A percentile compares a stretch with the other conserved stretches of the same genome.
Conservation (phyloP, 768 basidiomycete genomes). For the Austroboletus eburneus region DNA sequence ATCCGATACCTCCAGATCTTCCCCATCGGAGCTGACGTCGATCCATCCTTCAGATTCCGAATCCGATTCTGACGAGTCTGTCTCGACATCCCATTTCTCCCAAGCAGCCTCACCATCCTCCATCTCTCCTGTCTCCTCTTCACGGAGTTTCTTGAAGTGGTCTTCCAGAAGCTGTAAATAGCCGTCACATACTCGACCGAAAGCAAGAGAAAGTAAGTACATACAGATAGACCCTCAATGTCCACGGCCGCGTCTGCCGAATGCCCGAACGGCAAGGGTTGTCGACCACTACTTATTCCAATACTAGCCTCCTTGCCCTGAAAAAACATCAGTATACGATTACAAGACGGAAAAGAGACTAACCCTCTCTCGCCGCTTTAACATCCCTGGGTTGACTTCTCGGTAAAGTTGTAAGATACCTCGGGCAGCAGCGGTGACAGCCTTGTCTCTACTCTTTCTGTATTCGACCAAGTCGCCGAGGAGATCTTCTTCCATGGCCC, state of each 20-base stretch:
- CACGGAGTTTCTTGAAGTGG: conserved; percentile 68
- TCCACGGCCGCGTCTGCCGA: conserved; percentile 67
- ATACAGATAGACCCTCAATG: conserved; percentile 85
- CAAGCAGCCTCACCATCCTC: conserved; percentile 70
- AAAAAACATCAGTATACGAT: conserved; percentile 1
- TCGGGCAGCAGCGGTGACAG: conserved; percentile 83
- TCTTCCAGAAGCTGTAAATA: conserved; percentile 74
- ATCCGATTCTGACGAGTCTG: conserved; percentile 55
- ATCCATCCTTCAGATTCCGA: conserved; percentile 74
- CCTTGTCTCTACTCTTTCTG: conserved; percentile 91
- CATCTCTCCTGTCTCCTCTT: conserved; percentile 52
- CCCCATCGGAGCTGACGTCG: conserved; percentile 66
- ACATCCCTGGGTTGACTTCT: conserved; percentile 92
- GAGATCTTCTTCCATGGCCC: conserved; percentile 95
- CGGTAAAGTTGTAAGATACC: conserved; percentile 86
- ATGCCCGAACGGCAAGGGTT: conserved; percentile 82
- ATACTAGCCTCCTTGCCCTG: conserved; percentile 91
- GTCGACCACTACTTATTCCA: conserved; percentile 56
- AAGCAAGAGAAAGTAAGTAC: conserved; percentile 22
- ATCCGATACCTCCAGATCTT: conserved; percentile 73
- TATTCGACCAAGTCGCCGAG: conserved; percentile 93
- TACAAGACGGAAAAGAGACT: conserved; percentile 16
- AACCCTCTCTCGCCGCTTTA: conserved; percentile 85
- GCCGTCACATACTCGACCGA: neutral
- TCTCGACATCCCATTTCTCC: conserved; percentile 88